Evolutionary conservation across 2,329 filamentous ascomycete species (phyloP).

Genomic region (Neospermospora avenae): DNA sequence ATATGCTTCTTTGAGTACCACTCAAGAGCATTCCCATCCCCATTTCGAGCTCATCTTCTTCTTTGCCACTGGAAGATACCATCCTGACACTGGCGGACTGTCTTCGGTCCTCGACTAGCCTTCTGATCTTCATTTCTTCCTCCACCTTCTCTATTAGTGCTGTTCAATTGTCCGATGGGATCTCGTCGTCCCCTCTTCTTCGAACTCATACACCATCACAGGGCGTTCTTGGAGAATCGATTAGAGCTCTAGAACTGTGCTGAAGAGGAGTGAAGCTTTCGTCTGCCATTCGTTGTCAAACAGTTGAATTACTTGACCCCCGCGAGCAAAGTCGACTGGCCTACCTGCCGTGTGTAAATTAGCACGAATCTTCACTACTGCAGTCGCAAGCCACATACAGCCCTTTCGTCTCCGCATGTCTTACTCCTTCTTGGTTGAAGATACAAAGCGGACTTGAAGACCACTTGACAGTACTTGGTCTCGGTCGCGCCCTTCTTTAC

Average conservation of each 20-base stretch:
- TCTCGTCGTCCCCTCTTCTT: constrained; percentile 13
- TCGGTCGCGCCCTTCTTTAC: constrained; percentile 20
- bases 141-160: constrained; percentile 8
- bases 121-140: constrained; percentile 7
- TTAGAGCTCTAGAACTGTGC: constrained; percentile 21
- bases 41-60: no score
- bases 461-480: constrained; percentile 10
- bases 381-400: constrained; percentile 30
- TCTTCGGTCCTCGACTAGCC: constrained; percentile 8
- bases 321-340: constrained; percentile 24
- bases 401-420: constrained; percentile 22
- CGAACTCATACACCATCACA: constrained; percentile 2
- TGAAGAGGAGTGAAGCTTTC: constrained; percentile 28
- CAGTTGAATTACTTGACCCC: constrained; percentile 23
- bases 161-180: not conserved
- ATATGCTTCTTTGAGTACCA: constrained; percentile 27
- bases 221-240: constrained; percentile 9
- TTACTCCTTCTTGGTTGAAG: constrained; percentile 23
- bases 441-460: constrained; percentile 24
- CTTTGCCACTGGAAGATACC: constrained; percentile 17
- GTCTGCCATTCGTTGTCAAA: constrained; percentile 28
- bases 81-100: constrained; percentile 9
- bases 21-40: constrained; percentile 20
- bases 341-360: constrained; percentile 30
- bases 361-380: constrained; percentile 27